Evolutionary conservation across 257 asterid species (phyloP).

Genomic region (Nyctanthes arbortristis): DNA sequence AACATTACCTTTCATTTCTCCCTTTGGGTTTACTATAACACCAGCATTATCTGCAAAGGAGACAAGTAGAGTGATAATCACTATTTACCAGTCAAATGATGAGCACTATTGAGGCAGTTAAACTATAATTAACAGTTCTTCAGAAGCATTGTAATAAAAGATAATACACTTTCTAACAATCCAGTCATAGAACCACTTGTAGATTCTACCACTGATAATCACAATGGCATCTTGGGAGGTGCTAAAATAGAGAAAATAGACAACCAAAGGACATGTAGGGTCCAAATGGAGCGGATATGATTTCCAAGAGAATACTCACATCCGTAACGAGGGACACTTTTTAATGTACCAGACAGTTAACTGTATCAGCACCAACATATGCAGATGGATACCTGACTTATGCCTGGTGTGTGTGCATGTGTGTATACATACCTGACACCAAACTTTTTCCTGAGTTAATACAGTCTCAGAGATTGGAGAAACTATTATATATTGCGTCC

Average conservation of each 20-base stretch:
- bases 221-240: not conserved
- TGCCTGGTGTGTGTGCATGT: constrained; percentile 28
- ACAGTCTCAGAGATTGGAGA: not conserved
- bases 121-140: too few relatives aligned
- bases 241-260: not conserved
- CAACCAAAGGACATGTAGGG: constrained; percentile 24
- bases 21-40: constrained; percentile 59
- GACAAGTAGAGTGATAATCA: not conserved
- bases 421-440: not conserved
- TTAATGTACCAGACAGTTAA: constrained; percentile 58
- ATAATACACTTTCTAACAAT: too few relatives aligned
- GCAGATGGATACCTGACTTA: constrained; percentile 56
- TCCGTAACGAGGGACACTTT: constrained; percentile 67
- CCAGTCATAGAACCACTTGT: too few relatives aligned
- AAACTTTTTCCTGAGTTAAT: not conserved
- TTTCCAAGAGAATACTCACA: constrained; percentile 33
- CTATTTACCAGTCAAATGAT: not conserved
- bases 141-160: too few relatives aligned
- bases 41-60: constrained; percentile 51
- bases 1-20: constrained; percentile 58
- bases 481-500: constrained; percentile 3
- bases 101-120: too few relatives aligned
- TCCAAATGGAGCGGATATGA: constrained; percentile 75
- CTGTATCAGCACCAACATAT: constrained; percentile 50
- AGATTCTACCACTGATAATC: not conserved